Percentiles rank a stretch among this genome's conserved stretches.
These are phyloP conservation scores for Gloeopeniophorella convolvens DNA, from an alignment of 768 basidiomycete species.

Conservation along the genomic window DNA sequence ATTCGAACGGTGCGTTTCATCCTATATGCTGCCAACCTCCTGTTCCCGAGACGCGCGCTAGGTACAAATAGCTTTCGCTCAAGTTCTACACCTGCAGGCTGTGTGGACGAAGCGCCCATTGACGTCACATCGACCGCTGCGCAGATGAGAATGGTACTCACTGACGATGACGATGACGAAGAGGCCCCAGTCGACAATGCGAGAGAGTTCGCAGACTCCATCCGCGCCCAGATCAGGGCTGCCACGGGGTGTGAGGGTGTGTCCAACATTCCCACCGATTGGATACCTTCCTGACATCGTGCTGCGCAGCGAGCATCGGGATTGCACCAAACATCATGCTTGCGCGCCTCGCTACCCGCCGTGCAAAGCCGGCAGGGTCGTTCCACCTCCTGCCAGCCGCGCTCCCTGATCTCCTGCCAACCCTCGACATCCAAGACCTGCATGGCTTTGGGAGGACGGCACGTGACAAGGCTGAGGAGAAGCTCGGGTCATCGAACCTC, in stretches of 20 bases:
- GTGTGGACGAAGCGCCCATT: slow-evolving; percentile 93
- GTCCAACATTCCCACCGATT: slow-evolving; percentile 16
- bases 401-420: slow-evolving; percentile 49
- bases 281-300: neutral
- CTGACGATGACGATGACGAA: slow-evolving; percentile 28
- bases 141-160: slow-evolving; percentile 25
- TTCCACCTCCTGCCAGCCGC: slow-evolving; percentile 61
- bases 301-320: slow-evolving; percentile 82
- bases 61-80: slow-evolving; percentile 79
- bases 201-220: slow-evolving; percentile 70
- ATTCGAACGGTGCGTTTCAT: slow-evolving; percentile 61
- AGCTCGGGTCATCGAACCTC: slow-evolving; percentile 63
- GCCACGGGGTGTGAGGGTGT: slow-evolving; percentile 85
- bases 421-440: slow-evolving; percentile 71
- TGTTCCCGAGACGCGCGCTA: slow-evolving; percentile 27
- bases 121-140: slow-evolving; percentile 68
- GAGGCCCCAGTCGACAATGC: slow-evolving; percentile 45
- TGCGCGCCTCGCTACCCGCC: slow-evolving; percentile 84
- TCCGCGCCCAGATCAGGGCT: slow-evolving; percentile 67
- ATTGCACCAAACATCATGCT: slow-evolving; percentile 89
- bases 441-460: slow-evolving; percentile 82
- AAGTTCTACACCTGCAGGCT: slow-evolving; percentile 92
- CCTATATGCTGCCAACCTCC: neutral
- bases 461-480: slow-evolving; percentile 72
- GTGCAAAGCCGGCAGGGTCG: slow-evolving; percentile 86